These are phyloP conservation scores for Gastroboletus turbinatus DNA, from an alignment of 1,284 basidiomycete species.

Conservation along the genomic window DNA sequence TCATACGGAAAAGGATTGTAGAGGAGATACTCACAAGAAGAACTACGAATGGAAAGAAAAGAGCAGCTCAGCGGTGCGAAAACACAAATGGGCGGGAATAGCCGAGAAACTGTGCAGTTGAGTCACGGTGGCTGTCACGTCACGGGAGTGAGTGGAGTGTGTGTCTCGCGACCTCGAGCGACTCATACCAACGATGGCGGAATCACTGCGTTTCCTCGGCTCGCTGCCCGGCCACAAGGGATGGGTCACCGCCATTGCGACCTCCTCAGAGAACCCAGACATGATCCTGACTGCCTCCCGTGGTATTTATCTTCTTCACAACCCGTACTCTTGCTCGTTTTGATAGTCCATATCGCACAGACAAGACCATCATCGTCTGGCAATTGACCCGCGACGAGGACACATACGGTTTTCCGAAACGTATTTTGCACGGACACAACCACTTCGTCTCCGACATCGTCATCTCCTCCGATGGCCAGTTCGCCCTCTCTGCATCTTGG, in stretches of 20 bases:
- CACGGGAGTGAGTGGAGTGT: conserved; percentile 23
- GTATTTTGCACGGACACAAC: conserved; percentile 98
- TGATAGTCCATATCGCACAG: conserved; percentile 52
- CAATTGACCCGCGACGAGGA: conserved; percentile 95
- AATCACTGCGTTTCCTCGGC: conserved; percentile 90
- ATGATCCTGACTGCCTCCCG: conserved; percentile 96
- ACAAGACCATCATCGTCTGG: conserved; percentile 99
- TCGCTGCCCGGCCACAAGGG: conserved; percentile 94
- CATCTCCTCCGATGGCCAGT: conserved; percentile 98
- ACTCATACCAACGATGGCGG: conserved; percentile 61
- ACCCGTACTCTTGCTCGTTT: conserved; percentile 20
- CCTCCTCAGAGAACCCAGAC: conserved; percentile 95
- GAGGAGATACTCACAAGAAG: conserved; percentile 21
- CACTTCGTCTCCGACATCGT: conserved; percentile 99
- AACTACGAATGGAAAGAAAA: background rate
- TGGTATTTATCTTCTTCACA: conserved; percentile 56
- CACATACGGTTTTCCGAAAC: conserved; percentile 93
- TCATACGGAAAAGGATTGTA: conserved; percentile 36
- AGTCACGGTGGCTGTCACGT: conserved; percentile 66
- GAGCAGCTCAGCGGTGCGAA: background rate
- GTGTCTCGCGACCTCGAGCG: conserved; percentile 37
- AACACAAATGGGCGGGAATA: conserved; percentile 22
- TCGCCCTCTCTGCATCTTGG: conserved; percentile 99
- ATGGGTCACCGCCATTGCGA: conserved; percentile 96
- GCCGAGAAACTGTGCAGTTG: conserved; percentile 44